Base-by-base conservation (phyloP, 2,329 filamentous ascomycete genomes). In the Ophiocordyceps sinensis region DNA sequence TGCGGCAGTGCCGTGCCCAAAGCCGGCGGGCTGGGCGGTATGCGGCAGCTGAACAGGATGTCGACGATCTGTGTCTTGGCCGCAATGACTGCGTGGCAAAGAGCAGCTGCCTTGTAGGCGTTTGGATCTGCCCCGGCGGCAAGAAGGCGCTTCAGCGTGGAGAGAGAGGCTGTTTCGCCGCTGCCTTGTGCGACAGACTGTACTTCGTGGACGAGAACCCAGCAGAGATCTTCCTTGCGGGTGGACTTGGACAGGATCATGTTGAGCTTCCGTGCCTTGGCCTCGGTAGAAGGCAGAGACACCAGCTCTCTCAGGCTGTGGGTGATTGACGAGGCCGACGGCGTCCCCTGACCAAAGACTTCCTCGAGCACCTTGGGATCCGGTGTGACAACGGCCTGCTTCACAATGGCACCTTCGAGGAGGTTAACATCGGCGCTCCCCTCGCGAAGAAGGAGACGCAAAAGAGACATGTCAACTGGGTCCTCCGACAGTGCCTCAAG, bases 71-170 rank as follows among this genome's bases (percentile, higher is more conserved):
- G 59, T 0, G 58, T 53, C 36, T 68, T 61, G 13, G 65, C 63
- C 1, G 62, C 63, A 15, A 63, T 63, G 3, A 77, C 64, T 5
- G 72, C 71, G 41, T 61, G 59, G 40, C 69, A 68, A 1, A 79
- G 53, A 0, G 73, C 65, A 2, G 67, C 64, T 0, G 65, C 71
- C 23, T 73, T 67, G 43, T 66, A 62, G 1, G 63, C 60, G 45
- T 77, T 75, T n/a, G 74, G 59, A 37, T 76, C 67, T 2, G 73
- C 74, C 1, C 72, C 71, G 1, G 65, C 60, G 2, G 63, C 59
- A 2, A 79, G 51, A 0, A 78, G 60, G 1, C 62, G 55, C 41
- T 64, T 62, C 29, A 76, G 43, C 1, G 68, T 63, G 2, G 64
- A 58, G 5, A 71, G 53, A 2, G 62, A 62, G 4, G 65, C 62